These are phyloP conservation scores for Serendipita sp. DNA, from an alignment of 768 basidiomycete species.

Conservation along the genomic window DNA sequence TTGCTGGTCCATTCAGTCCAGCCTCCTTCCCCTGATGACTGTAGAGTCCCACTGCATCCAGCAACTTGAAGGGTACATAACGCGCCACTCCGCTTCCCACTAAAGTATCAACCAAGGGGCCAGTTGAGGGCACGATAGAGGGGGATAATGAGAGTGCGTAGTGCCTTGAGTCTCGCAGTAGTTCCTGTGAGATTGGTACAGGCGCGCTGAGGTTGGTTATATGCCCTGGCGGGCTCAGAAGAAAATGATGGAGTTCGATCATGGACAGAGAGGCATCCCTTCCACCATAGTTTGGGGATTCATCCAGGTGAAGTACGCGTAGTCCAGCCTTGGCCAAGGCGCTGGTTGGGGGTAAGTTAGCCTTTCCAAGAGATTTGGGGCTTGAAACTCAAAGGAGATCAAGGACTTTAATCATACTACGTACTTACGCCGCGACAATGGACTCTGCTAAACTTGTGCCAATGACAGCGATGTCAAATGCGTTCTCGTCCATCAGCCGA, in stretches of 20 bases:
- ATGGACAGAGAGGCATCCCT: conserved; percentile 67
- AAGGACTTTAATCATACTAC: not conserved
- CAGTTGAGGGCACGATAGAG: conserved; percentile 60
- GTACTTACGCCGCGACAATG: conserved; percentile 71
- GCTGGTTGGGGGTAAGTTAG: conserved; percentile 26
- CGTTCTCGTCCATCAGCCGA: conserved; percentile 9
- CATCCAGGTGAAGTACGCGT: conserved; percentile 77
- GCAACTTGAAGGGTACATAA: conserved; percentile 79
- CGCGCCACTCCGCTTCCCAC: conserved; percentile 71
- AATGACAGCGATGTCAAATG: conserved; percentile 27
- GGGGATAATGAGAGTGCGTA: conserved; percentile 83
- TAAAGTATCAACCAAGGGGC: conserved; percentile 62
- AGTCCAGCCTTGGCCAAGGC: conserved; percentile 80
- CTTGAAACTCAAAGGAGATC: not conserved
- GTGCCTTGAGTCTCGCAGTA: conserved; percentile 46
- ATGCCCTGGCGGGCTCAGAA: conserved; percentile 16
- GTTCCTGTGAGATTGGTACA: conserved; percentile 13
- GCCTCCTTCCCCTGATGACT: conserved; percentile 13
- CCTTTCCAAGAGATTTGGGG: conserved; percentile 5
- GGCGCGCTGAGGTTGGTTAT: conserved; percentile 34
- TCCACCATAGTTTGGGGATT: conserved; percentile 71
- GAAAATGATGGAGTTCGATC: conserved; percentile 40
- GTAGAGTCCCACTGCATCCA: conserved; percentile 55
- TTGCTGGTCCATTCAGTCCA: not conserved
- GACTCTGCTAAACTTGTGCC: conserved; percentile 55